phyloP scores from a whole-genome alignment of 116 monocot genomes.

The Zostera marina region DNA sequence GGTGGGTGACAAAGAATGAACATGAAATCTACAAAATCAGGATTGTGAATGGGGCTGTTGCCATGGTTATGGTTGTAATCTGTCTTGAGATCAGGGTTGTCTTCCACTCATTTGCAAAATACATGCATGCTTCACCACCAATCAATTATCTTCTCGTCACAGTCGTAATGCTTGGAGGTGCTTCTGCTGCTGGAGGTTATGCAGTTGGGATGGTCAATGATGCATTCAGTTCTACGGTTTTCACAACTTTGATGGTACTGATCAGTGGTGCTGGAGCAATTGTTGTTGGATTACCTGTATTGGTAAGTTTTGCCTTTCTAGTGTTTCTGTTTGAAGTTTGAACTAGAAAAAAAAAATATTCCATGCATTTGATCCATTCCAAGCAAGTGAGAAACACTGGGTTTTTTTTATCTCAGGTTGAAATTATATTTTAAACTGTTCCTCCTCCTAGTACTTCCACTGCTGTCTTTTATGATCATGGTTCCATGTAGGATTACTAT shows the following conservation, averaged over 20 bases:
- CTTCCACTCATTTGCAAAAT: constrained; percentile 76
- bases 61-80: constrained; percentile 59
- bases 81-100: constrained; percentile 88
- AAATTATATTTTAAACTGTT: not conserved
- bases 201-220: constrained; percentile 65
- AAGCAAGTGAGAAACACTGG: not conserved
- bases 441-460: not conserved
- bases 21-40: constrained; percentile 45
- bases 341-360: not conserved
- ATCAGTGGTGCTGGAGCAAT: constrained; percentile 78
- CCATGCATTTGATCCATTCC: not conserved
- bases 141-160: constrained; percentile 88
- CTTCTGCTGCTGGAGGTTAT: constrained; percentile 49
- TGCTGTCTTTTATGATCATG: too few species aligned
- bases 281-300: constrained; percentile 71
- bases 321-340: not conserved
- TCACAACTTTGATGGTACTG: constrained; percentile 46
- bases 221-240: constrained; percentile 50
- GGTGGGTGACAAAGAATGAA: constrained; percentile 80
- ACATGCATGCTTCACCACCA: constrained; percentile 82
- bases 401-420: not conserved
- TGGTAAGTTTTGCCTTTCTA: constrained; percentile 29
- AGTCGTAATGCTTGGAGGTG: constrained; percentile 75
- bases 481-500: not conserved
- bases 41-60: constrained; percentile 81